Base-by-base conservation (phyloP, 2,329 filamentous ascomycete genomes). In the Neurospora sp. region DNA sequence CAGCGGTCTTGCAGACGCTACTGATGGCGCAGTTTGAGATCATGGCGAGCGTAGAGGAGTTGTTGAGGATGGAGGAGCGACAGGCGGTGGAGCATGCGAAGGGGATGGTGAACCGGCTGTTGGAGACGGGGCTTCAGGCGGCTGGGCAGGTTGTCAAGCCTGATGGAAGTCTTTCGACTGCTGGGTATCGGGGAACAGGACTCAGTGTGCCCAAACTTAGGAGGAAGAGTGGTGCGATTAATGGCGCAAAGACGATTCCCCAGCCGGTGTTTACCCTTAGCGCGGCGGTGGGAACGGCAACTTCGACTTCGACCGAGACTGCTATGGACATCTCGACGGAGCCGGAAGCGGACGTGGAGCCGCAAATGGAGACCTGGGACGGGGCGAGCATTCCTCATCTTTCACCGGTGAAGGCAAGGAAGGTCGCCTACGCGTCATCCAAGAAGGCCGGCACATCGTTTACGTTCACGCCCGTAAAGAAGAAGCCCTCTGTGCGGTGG, bases 21-120 rank as follows among this genome's bases (percentile, higher is more conserved):
- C 86, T 98, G 11, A 90, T 91, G 68, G 92, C 95, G 12, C 95
- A 98, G 76, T 97, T 99, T 75, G 94, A 97, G 76, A 95, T 94
- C 2, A 87, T 98, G 71, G 85, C 92, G 4, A 92, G 93, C 0
- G 87, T 99, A 69, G 89, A 91, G 69, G 91, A 92, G 74, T 92
- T 96, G 33, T 87, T 95, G 74, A 84, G 87, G 41, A 93, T 98
- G 89, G 90, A 86, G 70, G 92, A 97, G 78, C 88, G 91, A 40
- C 91, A 96, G 72, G 96, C 95, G 1, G 86, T 97, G 1, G 84
- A 90, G 17, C 89, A 92, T 69, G 96, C 94, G 36, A 93, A 91
- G 78, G 85, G 84, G 28, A 89, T 94, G 66, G 89, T 99, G 67
- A 86, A 88, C 70, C 90, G 91, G 71, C 86, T 99, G 70, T 84